phyloP scores from a whole-genome alignment of 352 stramenopile genomes.

The Phytophthora sojae region DNA sequence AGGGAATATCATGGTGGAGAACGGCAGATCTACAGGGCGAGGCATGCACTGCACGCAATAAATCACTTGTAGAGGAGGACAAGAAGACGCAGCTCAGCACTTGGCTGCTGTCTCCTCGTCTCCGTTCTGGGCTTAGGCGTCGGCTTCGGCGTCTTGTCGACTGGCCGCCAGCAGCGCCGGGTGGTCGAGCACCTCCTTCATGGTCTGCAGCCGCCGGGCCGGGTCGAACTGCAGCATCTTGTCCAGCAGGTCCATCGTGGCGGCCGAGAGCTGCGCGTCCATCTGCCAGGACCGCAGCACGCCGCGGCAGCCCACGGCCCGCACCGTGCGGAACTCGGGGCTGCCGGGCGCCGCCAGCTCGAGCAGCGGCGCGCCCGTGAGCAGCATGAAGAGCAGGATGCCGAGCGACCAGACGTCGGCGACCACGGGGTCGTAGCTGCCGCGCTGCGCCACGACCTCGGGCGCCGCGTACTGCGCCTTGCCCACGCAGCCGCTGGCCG shows the following conservation, averaged over 20 bases:
- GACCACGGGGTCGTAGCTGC: constrained; percentile 40
- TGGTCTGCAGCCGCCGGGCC: constrained; percentile 34
- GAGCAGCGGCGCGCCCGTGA: constrained; percentile 57
- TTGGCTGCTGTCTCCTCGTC: not conserved
- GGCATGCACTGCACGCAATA: not conserved
- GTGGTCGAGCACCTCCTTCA: constrained; percentile 34
- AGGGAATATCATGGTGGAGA: not conserved
- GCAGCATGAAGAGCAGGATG: constrained; percentile 67
- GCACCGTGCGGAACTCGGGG: constrained; percentile 42
- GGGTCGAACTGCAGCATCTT: constrained; percentile 50
- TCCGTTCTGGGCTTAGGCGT: not conserved
- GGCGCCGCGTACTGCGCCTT: constrained; percentile 49
- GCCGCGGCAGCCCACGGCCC: constrained; percentile 33
- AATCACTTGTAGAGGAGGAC: constrained; percentile 10
- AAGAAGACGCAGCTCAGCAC: not conserved
- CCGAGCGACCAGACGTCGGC: constrained; percentile 69
- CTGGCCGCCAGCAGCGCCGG: constrained; percentile 18
- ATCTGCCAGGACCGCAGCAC: constrained; percentile 49
- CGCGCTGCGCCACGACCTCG: constrained; percentile 34
- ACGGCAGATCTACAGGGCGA: not conserved
- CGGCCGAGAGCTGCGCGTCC: constrained; percentile 23
- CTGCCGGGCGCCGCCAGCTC: constrained; percentile 36
- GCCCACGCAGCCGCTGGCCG: constrained; percentile 31
- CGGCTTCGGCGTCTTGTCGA: not conserved
- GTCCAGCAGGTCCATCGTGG: constrained; percentile 36